phyloP scores from a whole-genome alignment of 139 green algal species.

The Tetradesmus lagerheimii region DNA sequence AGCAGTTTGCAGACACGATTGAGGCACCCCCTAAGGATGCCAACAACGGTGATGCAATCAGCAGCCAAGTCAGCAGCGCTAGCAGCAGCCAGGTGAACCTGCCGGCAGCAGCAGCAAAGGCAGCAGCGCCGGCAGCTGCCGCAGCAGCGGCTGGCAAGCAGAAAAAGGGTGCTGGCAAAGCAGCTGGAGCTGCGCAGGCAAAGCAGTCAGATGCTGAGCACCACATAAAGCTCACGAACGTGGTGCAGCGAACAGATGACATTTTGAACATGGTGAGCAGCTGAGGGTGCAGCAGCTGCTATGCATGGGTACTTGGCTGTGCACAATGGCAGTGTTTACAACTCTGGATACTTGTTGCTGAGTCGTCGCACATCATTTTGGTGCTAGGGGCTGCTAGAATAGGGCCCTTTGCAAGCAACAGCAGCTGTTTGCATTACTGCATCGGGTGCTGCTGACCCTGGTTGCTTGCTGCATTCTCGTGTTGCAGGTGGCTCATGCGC shows the following conservation, averaged over 20 bases:
- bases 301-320: no score
- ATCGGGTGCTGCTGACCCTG: not conserved
- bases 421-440: no score
- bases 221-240: constrained; percentile 51
- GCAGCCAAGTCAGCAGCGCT: constrained; percentile 46
- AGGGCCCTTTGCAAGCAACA: no score
- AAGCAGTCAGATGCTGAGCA: constrained; percentile 23
- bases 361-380: no score
- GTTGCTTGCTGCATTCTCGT: not conserved
- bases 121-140: constrained; percentile 29
- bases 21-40: constrained; percentile 46
- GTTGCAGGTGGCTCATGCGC: constrained; percentile 42
- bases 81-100: constrained; percentile 37
- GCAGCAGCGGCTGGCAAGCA: not conserved
- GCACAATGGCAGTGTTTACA: no score
- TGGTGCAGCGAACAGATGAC: constrained; percentile 42
- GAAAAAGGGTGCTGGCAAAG: constrained; percentile 4
- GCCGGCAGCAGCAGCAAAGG: constrained; percentile 45
- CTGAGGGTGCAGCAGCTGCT: not conserved
- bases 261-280: constrained; percentile 42
- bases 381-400: no score
- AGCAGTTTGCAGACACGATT: constrained; percentile 60
- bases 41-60: constrained; percentile 13
- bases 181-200: not conserved
- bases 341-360: no score